Conservation (phyloP, 371 early-diverging fungal genomes). For the Circinella minor region DNA sequence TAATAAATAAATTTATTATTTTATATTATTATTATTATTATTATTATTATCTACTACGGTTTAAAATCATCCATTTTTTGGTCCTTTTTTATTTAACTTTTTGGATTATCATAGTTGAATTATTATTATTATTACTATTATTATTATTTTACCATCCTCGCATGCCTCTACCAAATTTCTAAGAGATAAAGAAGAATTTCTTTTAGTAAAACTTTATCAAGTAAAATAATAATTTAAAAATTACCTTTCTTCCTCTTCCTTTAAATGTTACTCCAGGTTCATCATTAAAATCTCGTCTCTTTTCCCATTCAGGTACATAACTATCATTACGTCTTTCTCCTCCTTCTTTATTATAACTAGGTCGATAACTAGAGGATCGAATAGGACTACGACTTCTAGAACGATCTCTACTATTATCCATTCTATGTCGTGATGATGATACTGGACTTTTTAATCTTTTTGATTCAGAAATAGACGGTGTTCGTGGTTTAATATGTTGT, state of each 20-base stretch:
- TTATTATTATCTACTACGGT: too few species aligned
- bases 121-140: too few species aligned
- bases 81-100: too few species aligned
- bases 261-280: constrained; percentile 47
- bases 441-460: background rate
- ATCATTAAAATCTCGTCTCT: constrained; percentile 29
- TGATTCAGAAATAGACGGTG: background rate
- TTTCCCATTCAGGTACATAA: constrained; percentile 46
- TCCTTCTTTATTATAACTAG: background rate
- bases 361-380: background rate
- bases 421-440: background rate
- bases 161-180: constrained; percentile 16
- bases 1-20: constrained; percentile 10
- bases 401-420: background rate
- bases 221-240: too few species aligned
- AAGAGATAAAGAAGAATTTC: background rate
- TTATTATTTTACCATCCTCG: constrained; percentile 14
- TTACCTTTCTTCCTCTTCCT: constrained; percentile 52
- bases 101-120: too few species aligned
- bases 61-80: background rate
- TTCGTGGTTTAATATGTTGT: background rate
- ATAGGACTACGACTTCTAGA: background rate
- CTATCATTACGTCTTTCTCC: constrained; percentile 12
- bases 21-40: too few species aligned
- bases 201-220: too few species aligned